A percentile compares a stretch with the other conserved stretches of the same genome.
These are phyloP conservation scores for Limonomyces culmigenus DNA, from an alignment of 1,284 basidiomycete species.

Conservation along the genomic window DNA sequence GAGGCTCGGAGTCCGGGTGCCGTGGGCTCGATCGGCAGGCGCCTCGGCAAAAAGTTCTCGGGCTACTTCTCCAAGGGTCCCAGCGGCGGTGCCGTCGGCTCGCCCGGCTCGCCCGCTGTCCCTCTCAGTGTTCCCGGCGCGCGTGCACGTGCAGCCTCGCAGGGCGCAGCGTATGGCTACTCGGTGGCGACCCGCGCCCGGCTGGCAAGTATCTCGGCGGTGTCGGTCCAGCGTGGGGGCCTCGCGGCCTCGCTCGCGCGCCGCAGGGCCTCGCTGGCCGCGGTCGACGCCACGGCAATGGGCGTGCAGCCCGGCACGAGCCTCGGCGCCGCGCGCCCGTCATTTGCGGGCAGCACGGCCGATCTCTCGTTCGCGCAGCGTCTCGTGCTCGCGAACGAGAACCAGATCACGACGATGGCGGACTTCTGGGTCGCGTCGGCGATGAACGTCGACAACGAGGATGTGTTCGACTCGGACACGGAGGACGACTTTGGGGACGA, in stretches of 20 bases:
- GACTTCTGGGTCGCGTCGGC: conserved; percentile 91
- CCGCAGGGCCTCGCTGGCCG: conserved; percentile 2
- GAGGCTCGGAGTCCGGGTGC: conserved; percentile 4
- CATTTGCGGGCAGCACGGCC: conserved; percentile 19
- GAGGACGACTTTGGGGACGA: conserved; percentile 16
- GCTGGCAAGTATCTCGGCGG: conserved; percentile 23
- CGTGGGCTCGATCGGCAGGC: conserved; percentile 11
- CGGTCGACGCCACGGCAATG: conserved; percentile 4
- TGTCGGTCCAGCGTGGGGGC: conserved; percentile 29
- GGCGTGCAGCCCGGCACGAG: not conserved
- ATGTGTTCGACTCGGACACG: conserved; percentile 45
- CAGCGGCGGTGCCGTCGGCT: conserved; percentile 10
- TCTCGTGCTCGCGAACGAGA: conserved; percentile 82
- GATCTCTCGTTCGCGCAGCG: conserved; percentile 79
- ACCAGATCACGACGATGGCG: conserved; percentile 75
- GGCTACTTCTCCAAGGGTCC: conserved; percentile 35
- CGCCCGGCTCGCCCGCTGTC: conserved; percentile 17
- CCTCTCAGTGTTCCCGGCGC: conserved; percentile 27
- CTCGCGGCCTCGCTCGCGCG: conserved; percentile 22
- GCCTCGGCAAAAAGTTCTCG: conserved; percentile 31
- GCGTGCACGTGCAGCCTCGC: conserved; percentile 28
- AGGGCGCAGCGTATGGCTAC: conserved; percentile 68
- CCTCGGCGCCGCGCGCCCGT: conserved; percentile 20
- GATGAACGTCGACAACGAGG: conserved; percentile 77
- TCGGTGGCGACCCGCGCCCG: conserved; percentile 33